phyloP scores from a whole-genome alignment of 1,139 yeast genomes.

The Yamadazyma atlantica region DNA sequence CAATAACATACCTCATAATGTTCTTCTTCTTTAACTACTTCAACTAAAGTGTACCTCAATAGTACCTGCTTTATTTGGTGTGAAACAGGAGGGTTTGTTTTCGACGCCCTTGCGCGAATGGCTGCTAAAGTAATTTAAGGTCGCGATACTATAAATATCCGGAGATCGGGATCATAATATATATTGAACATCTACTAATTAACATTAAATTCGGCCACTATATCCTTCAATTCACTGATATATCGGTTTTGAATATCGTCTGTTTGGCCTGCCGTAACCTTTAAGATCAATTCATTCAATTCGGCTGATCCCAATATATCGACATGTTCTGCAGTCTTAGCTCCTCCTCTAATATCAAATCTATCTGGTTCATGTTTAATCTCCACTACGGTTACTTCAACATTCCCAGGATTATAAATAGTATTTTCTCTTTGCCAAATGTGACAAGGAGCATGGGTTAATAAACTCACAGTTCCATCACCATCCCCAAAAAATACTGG shows the following conservation, averaged over 20 bases:
- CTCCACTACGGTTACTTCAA: slow-evolving; percentile 77
- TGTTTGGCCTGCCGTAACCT: slow-evolving; percentile 82
- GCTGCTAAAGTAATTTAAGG: too few relatives aligned
- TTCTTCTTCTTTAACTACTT: too few relatives aligned
- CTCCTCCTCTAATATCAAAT: slow-evolving; percentile 95
- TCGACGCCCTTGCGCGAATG: not conserved
- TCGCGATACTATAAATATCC: too few relatives aligned
- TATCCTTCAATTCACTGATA: slow-evolving; percentile 60
- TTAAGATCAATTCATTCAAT: slow-evolving; percentile 77
- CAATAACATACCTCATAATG: not conserved
- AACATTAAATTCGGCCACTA: slow-evolving; percentile 49
- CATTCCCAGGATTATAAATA: slow-evolving; percentile 78
- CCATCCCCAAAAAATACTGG: slow-evolving; percentile 88
- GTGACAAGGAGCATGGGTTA: slow-evolving; percentile 78
- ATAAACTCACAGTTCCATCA: slow-evolving; percentile 88
- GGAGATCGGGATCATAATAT: too few relatives aligned
- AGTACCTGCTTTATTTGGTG: not conserved
- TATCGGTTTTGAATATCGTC: slow-evolving; percentile 59
- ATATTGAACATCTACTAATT: slow-evolving; percentile 12
- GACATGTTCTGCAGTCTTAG: slow-evolving; percentile 96
- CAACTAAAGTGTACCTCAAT: slow-evolving; percentile 6
- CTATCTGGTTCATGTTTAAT: slow-evolving; percentile 91
- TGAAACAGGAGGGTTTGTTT: too few relatives aligned
- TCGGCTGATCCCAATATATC: slow-evolving; percentile 94
- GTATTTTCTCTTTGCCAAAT: slow-evolving; percentile 77